Base-by-base conservation (phyloP, 768 basidiomycete species). In the Suillus discolor region DNA sequence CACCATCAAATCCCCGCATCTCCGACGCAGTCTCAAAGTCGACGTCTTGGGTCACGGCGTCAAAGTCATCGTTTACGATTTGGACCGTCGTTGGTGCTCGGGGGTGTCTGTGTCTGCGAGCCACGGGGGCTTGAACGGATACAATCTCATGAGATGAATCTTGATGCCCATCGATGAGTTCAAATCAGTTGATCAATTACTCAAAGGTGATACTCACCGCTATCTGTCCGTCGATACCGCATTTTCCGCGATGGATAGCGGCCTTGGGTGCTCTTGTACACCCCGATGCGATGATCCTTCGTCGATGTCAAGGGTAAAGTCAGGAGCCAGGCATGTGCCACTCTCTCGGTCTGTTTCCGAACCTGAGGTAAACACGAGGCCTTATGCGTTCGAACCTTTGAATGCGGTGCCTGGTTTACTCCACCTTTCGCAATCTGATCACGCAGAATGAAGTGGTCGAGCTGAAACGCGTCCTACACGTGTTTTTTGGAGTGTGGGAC, bases 121-220 rank as follows among this genome's bases (percentile, higher is more conserved):
- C 70, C 20, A 62, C 62, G 28, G 41, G 64, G n/a, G 39, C 60
- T 20, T 67, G 70, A 6, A 71, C 66, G 5, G 70, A 65, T 38
- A 77, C 72, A 44, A 76, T 73, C 49, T 76, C 76, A 47, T 76
- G 74, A 39, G 76, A 77, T 36, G 75, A 76, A 60, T 76, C 75
- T 78, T 70, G 53, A 36, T 62, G 55, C 44, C 49, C 68, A 69
- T 74, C 57, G 69, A 71, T 61, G 61, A 13, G 59, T 41, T 25
- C 25, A 18, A 18, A 59, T 59, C 57, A 11, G 38, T 25, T 16
- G 38, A 59, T 59, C 39, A 59, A 39, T 55, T 12, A 20, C 11
- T 28, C 16, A 28, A 18, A 12, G 5, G 0, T 41, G 25, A 42
- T 41, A 41, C 57, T 60, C 57, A 60, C 57, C 57, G 16, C 57